Evolutionary conservation across 371 early-diverging fungal species (phyloP), one percentile per base, ranked within the genome.

Genomic region (Mucor racemosus): DNA sequence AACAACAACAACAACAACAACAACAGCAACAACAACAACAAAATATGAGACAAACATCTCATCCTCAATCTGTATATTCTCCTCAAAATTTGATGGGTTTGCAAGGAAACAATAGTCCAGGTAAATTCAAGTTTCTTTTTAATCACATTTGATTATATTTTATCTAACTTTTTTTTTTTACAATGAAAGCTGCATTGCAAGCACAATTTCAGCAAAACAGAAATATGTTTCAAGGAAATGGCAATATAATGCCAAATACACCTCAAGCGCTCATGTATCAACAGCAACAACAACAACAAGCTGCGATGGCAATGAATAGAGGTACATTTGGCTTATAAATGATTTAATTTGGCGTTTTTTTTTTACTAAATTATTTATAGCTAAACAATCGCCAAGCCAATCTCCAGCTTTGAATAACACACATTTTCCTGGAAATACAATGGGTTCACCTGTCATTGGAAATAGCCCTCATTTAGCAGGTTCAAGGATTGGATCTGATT

Each of bases 381-480:
- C 77, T 38, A 75, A 77, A 26, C 79, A 81, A 69, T 81, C 81
- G 3, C 81, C 81, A 33, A 74, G 71, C 40, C 81, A 81, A 59
- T 81, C 81, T 15, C 81, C 81, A 9, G 76, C 81, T 3, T 31
- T 78, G 14, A 78, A 76, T 35, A 75, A 67, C 58, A 56, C 74
- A 3, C 74, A 70, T 46, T 80, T 73, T 39, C 64, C 76, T 44
- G 67, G 62, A 15, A 66, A 67, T 34, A 17, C 60, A 4, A 60
- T 60, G 48, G 72, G 72, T 13, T 78, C 81, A 5, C 77, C 77
- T 42, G 72, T 77, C 9, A 58, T 73, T 15, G 68, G 63, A 31
- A 77, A 68, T 56, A 81, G 76, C 42, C 74, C 81, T 35, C 75
- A 75, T 50, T 58, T 74, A 15, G 71, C 67, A 34, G 75, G 75